Base-by-base conservation (phyloP, 2,329 filamentous ascomycete genomes). In the Graphiopsis chlorocephala region DNA sequence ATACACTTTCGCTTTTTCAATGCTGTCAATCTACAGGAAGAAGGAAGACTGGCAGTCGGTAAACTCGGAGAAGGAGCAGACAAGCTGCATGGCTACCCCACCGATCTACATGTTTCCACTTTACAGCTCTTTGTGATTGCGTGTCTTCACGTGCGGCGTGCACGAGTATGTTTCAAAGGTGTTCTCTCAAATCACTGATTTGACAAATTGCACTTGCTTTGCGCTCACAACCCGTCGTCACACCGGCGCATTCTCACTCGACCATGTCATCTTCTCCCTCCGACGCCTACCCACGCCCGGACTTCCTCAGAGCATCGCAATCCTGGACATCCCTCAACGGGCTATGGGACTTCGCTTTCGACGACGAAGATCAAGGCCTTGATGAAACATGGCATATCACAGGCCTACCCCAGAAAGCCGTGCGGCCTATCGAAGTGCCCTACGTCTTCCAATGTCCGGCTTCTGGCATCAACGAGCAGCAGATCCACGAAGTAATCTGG, bases 401-500 rank as follows among this genome's bases (percentile, higher is more conserved):
- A 1, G 81, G 84, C 15, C 75, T 88, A 2, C 85, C 85, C 1
- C 70, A 75, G 11, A 75, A 83, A 65, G 70, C 74, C 14, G 85
- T 84, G 71, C 79, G 80, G 28, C 78, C 80, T 11, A 90, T 90
- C 67, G 78, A 82, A 38, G 86, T 90, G 0, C 88, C 88, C 0
- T 90, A 84, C 68, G 87, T 86, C 1, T 90, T 89, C 70, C 88
- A 90, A 72, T 82, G 84, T 5, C 83, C 83, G 0, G 87, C 87
- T 0, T 89, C 87, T 0, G 86, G 86, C 1, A 85, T 90, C 68
- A 80, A 84, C 66, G 83, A 88, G 35, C 82, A 82, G 62, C 85
- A 83, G 58, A 85, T 86, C 2, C 88, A 90, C 71, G 86, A 90
- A 73, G 84, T 90, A 4, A 73, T 90, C 10, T 90, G 88, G 88